Conservation (phyloP, 1,139 yeast species). For the Diutina sp. region DNA sequence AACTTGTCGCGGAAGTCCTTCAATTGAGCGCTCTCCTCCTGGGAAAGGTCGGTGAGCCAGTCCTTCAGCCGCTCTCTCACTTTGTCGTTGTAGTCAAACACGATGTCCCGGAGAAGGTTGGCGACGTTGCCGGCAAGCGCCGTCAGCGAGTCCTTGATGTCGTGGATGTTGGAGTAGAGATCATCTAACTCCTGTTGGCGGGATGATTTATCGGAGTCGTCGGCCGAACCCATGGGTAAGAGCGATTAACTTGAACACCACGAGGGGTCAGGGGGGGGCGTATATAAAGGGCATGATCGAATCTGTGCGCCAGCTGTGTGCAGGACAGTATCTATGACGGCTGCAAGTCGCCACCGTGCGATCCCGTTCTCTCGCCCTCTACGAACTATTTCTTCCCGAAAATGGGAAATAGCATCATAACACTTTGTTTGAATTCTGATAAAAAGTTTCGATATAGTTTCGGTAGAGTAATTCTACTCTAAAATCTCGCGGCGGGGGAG, state of each 20-base stretch:
- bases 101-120: neutral
- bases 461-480: neutral
- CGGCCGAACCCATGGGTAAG: neutral
- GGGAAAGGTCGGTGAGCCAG: neutral
- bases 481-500: neutral
- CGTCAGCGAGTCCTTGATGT: neutral
- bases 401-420: too few species aligned
- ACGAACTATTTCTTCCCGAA: too few species aligned
- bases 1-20: neutral
- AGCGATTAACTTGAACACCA: neutral
- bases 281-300: neutral
- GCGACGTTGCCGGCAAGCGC: slow-evolving; percentile 1
- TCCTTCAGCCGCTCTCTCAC: neutral
- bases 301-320: neutral
- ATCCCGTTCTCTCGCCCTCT: too few species aligned
- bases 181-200: neutral
- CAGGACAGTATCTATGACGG: neutral
- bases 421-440: too few species aligned
- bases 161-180: neutral
- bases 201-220: neutral
- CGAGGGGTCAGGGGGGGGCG: neutral
- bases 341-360: too few species aligned
- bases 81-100: slow-evolving; percentile 1
- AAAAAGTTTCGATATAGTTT: too few species aligned
- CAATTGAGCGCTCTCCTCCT: neutral